Evolutionary conservation across 495 filamentous ascomycete species (phyloP).

Genomic region (Neurospora sp.): DNA sequence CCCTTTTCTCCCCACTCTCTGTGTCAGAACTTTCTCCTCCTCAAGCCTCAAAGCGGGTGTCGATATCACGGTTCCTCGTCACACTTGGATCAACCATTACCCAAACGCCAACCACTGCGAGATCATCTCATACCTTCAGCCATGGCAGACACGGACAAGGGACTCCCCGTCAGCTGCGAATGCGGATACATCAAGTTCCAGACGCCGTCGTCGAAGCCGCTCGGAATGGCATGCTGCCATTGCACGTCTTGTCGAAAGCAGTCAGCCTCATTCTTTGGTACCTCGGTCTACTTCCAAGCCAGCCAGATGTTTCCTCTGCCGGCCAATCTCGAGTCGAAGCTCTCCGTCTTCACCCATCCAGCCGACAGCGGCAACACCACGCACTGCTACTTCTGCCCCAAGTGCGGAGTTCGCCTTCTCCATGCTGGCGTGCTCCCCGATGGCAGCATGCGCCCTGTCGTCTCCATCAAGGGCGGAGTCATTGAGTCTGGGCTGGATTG

Average conservation of each 20-base stretch:
- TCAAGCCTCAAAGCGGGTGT: neutral
- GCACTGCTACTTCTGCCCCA: slow-evolving; percentile 37
- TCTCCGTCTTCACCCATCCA: slow-evolving; percentile 26
- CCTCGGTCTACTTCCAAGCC: slow-evolving; percentile 32
- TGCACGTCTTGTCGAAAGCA: slow-evolving; percentile 49
- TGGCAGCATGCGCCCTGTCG: slow-evolving; percentile 17
- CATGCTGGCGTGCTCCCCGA: slow-evolving; percentile 27
- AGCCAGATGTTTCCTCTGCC: slow-evolving; percentile 37
- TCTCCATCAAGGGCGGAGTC: slow-evolving; percentile 40
- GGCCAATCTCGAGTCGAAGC: slow-evolving; percentile 13
- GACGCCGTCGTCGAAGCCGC: slow-evolving; percentile 30
- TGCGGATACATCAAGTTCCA: slow-evolving; percentile 39
- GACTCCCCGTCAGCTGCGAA: slow-evolving; percentile 35
- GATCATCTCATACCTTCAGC: neutral
- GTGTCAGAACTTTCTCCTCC: too few species aligned
- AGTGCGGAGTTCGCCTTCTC: slow-evolving; percentile 37
- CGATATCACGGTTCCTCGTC: neutral
- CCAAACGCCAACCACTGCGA: neutral
- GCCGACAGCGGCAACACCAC: slow-evolving; percentile 31
- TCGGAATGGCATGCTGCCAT: slow-evolving; percentile 43
- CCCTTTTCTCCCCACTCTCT: neutral
- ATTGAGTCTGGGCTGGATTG: slow-evolving; percentile 26
- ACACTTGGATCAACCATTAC: neutral
- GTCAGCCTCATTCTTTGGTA: slow-evolving; percentile 45
- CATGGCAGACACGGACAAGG: neutral